Evolutionary conservation across 1,139 yeast species (phyloP).

Genomic region (Saccharomycopsis crataegensis): DNA sequence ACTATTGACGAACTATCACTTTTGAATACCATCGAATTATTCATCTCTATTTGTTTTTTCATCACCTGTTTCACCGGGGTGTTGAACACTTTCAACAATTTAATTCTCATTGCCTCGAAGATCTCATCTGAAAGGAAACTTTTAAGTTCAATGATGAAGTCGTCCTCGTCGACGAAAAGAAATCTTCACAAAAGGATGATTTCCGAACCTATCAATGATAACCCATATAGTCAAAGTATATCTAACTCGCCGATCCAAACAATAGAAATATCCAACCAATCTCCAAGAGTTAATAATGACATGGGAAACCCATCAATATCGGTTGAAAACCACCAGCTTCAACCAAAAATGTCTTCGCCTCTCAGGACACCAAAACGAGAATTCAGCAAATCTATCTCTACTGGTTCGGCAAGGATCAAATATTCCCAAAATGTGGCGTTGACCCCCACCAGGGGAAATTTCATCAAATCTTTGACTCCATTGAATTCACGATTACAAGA

Average conservation of each 20-base stretch:
- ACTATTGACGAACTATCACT: constrained; percentile 7
- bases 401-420: background rate
- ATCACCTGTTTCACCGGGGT: constrained; percentile 18
- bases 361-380: background rate
- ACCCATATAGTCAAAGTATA: constrained; percentile 3
- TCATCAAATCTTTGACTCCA: background rate
- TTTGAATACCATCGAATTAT: constrained; percentile 10
- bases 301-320: too few relatives aligned
- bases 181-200: background rate
- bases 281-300: background rate
- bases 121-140: background rate
- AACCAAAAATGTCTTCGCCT: background rate
- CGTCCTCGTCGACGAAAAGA: background rate
- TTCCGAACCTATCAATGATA: background rate
- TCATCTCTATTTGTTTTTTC: constrained; percentile 13
- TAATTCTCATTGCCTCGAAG: constrained; percentile 7
- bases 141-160: background rate
- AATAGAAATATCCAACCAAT: background rate
- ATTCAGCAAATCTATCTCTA: background rate
- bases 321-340: too few relatives aligned
- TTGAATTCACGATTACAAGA: too few relatives aligned
- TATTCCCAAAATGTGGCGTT: background rate
- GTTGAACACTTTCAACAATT: constrained; percentile 12
- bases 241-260: background rate
- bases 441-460: background rate